Conservation (phyloP, 768 basidiomycete species). For the Tricholoma sp. region DNA sequence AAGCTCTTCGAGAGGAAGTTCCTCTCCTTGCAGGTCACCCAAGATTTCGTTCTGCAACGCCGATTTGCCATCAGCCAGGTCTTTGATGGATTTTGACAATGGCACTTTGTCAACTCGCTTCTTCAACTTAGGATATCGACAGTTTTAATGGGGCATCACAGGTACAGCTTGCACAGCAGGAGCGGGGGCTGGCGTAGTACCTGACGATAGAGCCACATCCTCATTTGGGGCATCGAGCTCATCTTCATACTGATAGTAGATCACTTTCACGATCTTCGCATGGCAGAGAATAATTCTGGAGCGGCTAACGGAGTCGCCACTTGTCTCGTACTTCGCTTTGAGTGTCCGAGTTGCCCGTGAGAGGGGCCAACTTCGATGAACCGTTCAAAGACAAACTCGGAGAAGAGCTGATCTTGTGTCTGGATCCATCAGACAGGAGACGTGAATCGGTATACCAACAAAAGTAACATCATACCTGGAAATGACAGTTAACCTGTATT, state of each 20-base stretch:
- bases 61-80: conserved; percentile 98
- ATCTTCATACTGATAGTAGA: conserved; percentile 97
- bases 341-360: conserved; percentile 87
- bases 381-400: conserved; percentile 80
- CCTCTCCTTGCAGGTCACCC: conserved; percentile 96
- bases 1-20: conserved; percentile 95
- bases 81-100: conserved; percentile 92
- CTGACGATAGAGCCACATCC: conserved; percentile 31
- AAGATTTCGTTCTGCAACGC: conserved; percentile 98
- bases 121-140: conserved; percentile 95
- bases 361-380: conserved; percentile 96
- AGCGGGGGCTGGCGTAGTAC: conserved; percentile 30
- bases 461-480: conserved; percentile 88
- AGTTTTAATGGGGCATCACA: conserved; percentile 86
- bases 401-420: conserved; percentile 94
- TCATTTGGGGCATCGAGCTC: conserved; percentile 48
- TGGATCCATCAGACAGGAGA: conserved; percentile 99
- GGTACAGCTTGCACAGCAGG: conserved; percentile 36
- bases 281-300: conserved; percentile 84
- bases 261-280: conserved; percentile 93
- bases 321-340: conserved; percentile 89
- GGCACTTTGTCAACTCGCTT: conserved; percentile 89
- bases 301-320: conserved; percentile 80
- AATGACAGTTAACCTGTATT: conserved; percentile 6
- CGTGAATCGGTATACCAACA: conserved; percentile 97